Conservation (phyloP, 176 grass and related monocot species). For the Otatea glauca region DNA sequence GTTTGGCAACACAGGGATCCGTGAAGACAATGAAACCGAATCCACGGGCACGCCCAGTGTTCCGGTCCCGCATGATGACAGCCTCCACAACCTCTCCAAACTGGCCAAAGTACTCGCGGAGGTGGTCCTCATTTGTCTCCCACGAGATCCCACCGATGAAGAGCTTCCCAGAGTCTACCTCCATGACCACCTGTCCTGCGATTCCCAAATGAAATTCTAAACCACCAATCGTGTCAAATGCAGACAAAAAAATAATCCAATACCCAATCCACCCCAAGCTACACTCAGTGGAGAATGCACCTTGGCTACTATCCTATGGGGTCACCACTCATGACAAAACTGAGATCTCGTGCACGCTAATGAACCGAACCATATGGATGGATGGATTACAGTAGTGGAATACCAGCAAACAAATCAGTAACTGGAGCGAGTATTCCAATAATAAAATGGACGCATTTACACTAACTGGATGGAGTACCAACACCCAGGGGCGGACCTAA, state of each 20-base stretch:
- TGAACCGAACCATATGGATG: not conserved
- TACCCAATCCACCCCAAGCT: not conserved
- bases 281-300: not conserved
- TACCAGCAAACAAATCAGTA: not conserved
- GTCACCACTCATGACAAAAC: not conserved
- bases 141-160: conserved; percentile 95
- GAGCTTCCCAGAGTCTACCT: conserved; percentile 86
- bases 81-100: conserved; percentile 90
- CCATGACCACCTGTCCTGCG: conserved; percentile 53
- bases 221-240: conserved; percentile 50
- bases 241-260: conserved; percentile 23
- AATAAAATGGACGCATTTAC: not conserved
- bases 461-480: not conserved
- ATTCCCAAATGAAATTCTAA: conserved; percentile 32
- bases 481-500: too few relatives aligned
- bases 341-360: not conserved
- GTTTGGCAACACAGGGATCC: conserved; percentile 60
- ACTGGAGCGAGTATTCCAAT: not conserved
- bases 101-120: conserved; percentile 75
- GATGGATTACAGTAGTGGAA: not conserved
- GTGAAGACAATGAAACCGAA: conserved; percentile 92
- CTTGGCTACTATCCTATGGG: not conserved
- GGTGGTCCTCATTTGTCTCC: conserved; percentile 92
- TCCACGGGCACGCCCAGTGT: conserved; percentile 87
- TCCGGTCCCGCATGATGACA: conserved; percentile 89